A percentile compares a stretch with the other conserved stretches of the same genome.
Conservation (phyloP, 2,329 filamentous ascomycete genomes). For the Aspergillus aculeatinus region DNA sequence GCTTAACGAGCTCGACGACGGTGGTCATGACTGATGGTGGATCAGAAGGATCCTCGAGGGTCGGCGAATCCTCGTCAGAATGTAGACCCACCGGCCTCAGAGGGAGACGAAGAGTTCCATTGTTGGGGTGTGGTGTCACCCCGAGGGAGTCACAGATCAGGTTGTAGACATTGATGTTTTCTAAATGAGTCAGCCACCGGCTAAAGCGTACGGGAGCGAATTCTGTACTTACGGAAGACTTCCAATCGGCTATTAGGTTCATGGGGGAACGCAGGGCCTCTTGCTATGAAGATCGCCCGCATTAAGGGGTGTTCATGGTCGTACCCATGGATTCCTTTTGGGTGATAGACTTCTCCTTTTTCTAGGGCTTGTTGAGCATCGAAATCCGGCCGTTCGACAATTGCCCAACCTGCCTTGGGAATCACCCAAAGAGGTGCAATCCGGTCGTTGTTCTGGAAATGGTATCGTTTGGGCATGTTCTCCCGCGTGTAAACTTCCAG, state of each 20-base stretch:
- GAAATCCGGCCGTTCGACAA: constrained; percentile 78
- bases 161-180: constrained; percentile 95
- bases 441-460: constrained; percentile 81
- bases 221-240: constrained; percentile 69
- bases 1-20: neutral
- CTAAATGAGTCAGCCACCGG: constrained; percentile 44
- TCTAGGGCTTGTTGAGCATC: constrained; percentile 66
- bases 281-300: constrained; percentile 90
- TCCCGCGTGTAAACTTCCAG: constrained; percentile 84
- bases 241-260: constrained; percentile 74
- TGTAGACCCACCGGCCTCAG: constrained; percentile 46
- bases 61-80: constrained; percentile 39
- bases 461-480: constrained; percentile 89
- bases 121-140: constrained; percentile 73
- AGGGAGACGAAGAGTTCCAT: constrained; percentile 70
- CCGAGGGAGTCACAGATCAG: constrained; percentile 86
- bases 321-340: constrained; percentile 86
- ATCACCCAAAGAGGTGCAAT: constrained; percentile 96
- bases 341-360: constrained; percentile 69
- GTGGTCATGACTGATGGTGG: constrained; percentile 23
- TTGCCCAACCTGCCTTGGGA: constrained; percentile 87
- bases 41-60: constrained; percentile 34
- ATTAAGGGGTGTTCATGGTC: constrained; percentile 93
- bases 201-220: neutral
- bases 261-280: constrained; percentile 90